Evolutionary conservation across 805 yeast genomes (phyloP).

Genomic region (Pichia occidentalis): DNA sequence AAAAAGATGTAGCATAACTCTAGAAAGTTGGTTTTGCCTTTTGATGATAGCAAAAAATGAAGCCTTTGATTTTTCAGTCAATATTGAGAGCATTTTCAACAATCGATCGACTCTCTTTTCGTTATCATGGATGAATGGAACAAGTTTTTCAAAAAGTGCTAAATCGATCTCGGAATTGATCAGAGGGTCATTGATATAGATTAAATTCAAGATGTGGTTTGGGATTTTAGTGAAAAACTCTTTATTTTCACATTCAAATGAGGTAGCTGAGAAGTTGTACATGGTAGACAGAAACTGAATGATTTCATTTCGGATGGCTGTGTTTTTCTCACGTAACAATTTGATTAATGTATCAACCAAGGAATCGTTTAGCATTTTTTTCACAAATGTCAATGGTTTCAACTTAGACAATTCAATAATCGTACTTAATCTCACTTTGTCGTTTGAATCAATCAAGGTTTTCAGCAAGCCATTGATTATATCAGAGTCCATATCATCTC

Average conservation of each 20-base stretch:
- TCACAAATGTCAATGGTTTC: slow-evolving; percentile 40
- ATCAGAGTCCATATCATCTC: slow-evolving; percentile 44
- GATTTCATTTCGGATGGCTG: slow-evolving; percentile 55
- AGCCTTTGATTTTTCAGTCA: slow-evolving; percentile 52
- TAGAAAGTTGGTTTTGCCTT: slow-evolving; percentile 58
- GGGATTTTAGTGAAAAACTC: slow-evolving; percentile 49
- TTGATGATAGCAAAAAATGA: slow-evolving; percentile 64
- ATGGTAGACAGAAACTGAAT: slow-evolving; percentile 48
- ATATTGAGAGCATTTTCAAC: slow-evolving; percentile 38
- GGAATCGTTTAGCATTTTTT: slow-evolving; percentile 39
- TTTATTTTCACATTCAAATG: slow-evolving; percentile 23
- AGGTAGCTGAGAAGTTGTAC: slow-evolving; percentile 40
- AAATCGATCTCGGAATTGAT: slow-evolving; percentile 63
- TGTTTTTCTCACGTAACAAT: slow-evolving; percentile 64
- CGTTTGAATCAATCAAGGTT: slow-evolving; percentile 70
- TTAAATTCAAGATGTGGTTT: slow-evolving; percentile 51
- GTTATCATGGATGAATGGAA: slow-evolving; percentile 46
- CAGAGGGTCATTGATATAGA: slow-evolving; percentile 65
- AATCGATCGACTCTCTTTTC: slow-evolving; percentile 46
- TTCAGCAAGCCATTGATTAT: slow-evolving; percentile 53
- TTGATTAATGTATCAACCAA: slow-evolving; percentile 52
- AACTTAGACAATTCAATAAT: slow-evolving; percentile 45
- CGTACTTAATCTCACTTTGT: slow-evolving; percentile 59
- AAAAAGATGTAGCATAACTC: slow-evolving; percentile 44
- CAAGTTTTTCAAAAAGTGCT: slow-evolving; percentile 49